phyloP scores from a whole-genome alignment of 139 green algal genomes.

The Mychonastes homosphaera region DNA sequence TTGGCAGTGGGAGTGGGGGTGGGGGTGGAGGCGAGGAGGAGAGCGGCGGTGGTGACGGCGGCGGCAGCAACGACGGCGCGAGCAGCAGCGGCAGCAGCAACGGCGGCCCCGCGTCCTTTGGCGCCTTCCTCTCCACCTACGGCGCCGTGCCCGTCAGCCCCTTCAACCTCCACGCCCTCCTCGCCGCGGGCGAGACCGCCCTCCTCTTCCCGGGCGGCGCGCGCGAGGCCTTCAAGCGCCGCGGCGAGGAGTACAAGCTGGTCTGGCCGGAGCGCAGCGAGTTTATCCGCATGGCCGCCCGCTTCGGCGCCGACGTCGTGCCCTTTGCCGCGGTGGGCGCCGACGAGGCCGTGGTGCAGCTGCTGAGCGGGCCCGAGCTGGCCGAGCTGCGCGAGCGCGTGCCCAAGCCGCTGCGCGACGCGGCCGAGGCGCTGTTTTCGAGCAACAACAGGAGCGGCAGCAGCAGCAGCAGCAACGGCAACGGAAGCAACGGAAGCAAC shows the following conservation, averaged over 20 bases:
- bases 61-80: neutral
- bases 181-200: constrained; percentile 58
- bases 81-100: constrained; percentile 10
- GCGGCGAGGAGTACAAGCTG: constrained; percentile 82
- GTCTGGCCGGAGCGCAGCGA: constrained; percentile 82
- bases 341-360: constrained; percentile 27
- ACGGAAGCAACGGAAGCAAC: neutral
- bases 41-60: neutral
- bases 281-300: constrained; percentile 84
- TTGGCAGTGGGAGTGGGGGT: constrained; percentile 6
- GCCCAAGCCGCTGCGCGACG: constrained; percentile 27
- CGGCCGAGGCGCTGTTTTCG: too few species aligned
- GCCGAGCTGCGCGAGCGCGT: constrained; percentile 30
- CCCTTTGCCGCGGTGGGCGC: constrained; percentile 79
- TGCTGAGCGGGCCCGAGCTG: constrained; percentile 37
- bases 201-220: constrained; percentile 85
- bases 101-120: constrained; percentile 26
- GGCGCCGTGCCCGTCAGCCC: constrained; percentile 78
- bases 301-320: constrained; percentile 83
- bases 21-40: neutral
- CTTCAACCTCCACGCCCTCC: constrained; percentile 65
- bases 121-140: constrained; percentile 65
- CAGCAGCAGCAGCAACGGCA: neutral
- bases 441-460: neutral
- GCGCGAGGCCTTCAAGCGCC: constrained; percentile 45